Percentiles rank a stretch among this genome's conserved stretches.
Evolutionary conservation across 2,329 filamentous ascomycete species (phyloP).

Genomic region (Simplicillium aogashimaense): DNA sequence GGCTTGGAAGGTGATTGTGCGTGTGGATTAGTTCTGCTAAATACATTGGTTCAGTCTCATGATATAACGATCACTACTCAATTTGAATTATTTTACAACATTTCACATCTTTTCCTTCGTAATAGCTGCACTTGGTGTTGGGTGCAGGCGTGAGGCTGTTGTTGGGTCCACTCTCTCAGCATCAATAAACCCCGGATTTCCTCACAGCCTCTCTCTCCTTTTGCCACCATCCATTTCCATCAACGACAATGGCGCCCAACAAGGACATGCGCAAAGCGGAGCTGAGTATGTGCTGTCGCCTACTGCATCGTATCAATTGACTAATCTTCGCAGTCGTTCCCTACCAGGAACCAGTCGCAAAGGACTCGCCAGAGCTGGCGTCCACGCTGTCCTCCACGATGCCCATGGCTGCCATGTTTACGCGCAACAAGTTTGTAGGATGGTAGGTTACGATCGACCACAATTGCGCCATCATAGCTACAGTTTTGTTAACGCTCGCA

Average conservation of each 20-base stretch:
- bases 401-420: slow-evolving; percentile 95
- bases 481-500: slow-evolving; percentile 17
- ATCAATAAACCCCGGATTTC: slow-evolving; percentile 3
- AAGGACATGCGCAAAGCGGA: slow-evolving; percentile 35
- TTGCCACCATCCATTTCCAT: slow-evolving; percentile 10
- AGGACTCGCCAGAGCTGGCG: slow-evolving; percentile 58
- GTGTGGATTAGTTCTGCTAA: slow-evolving; percentile 41
- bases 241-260: slow-evolving; percentile 25
- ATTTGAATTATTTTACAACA: neutral
- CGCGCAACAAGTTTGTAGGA: slow-evolving; percentile 71
- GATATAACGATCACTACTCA: slow-evolving; percentile 1
- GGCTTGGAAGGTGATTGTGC: slow-evolving; percentile 57
- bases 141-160: too few relatives aligned
- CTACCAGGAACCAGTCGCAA: slow-evolving; percentile 66
- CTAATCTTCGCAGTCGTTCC: slow-evolving; percentile 58
- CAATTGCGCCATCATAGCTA: neutral
- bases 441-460: slow-evolving; percentile 34
- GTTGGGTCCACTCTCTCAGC: too few relatives aligned
- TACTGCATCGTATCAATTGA: neutral
- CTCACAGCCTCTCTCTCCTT: slow-evolving; percentile 8
- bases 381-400: slow-evolving; percentile 67
- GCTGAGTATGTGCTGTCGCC: slow-evolving; percentile 23
- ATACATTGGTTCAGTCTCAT: slow-evolving; percentile 4
- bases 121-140: too few relatives aligned
- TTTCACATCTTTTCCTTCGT: too few relatives aligned